phyloP scores from a whole-genome alignment of 2,329 filamentous ascomycete species.

The Harringtonia lauricola region DNA sequence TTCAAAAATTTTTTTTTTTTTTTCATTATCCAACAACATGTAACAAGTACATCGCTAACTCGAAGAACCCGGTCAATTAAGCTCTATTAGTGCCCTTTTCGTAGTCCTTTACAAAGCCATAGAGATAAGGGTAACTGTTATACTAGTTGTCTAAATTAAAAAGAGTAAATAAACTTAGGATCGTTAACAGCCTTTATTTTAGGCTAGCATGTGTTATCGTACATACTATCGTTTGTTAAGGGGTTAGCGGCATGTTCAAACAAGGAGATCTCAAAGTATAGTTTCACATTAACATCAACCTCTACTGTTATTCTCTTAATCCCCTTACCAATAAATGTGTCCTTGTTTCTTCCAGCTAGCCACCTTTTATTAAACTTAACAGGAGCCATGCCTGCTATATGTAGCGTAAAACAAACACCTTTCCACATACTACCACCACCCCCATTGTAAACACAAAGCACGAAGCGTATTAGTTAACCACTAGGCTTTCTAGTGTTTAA shows the following conservation, averaged over 20 bases:
- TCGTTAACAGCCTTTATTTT: constrained; percentile 9
- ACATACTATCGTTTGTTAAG: constrained; percentile 10
- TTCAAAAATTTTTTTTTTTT: no score
- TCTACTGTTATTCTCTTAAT: not conserved
- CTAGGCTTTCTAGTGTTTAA: constrained; percentile 1
- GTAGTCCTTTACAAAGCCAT: constrained; percentile 3
- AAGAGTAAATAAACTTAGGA: constrained; percentile 13
- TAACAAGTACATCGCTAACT: no score
- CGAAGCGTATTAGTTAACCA: constrained; percentile 8
- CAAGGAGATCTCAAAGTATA: constrained; percentile 5
- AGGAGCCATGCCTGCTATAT: constrained; percentile 3
- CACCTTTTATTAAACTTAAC: not conserved
- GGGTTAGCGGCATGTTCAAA: constrained; percentile 1
- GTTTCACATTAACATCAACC: constrained; percentile 4
- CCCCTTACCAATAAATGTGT: not conserved
- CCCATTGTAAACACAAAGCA: constrained; percentile 4
- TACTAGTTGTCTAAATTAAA: constrained; percentile 13
- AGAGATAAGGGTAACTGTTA: constrained; percentile 1
- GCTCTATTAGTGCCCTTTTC: not conserved
- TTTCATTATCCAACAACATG: no score
- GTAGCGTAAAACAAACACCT: constrained; percentile 16
- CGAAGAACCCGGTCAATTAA: no score
- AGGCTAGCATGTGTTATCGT: constrained; percentile 14
- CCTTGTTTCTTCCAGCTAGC: not conserved
- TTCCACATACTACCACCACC: constrained; percentile 5